Percentiles rank a stretch among this genome's conserved stretches.
phyloP scores from a whole-genome alignment of 768 basidiomycete species.

The Exsudoporus frostii region DNA sequence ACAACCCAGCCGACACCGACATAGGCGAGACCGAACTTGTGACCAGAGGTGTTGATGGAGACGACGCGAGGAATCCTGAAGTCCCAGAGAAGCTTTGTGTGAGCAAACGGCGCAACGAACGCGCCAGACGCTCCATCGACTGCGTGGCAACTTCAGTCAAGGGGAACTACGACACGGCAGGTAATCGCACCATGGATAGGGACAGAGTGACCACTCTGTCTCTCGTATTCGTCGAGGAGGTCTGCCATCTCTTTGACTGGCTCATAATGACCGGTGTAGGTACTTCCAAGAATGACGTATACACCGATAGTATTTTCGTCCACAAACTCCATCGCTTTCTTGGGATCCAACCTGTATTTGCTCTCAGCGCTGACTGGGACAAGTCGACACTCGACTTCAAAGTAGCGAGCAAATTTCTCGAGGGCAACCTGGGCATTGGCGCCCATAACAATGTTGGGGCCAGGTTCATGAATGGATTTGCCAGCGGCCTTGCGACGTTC shows the following conservation, averaged over 20 bases:
- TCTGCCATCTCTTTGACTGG: conserved; percentile 83
- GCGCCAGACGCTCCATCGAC: conserved; percentile 62
- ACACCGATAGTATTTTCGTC: conserved; percentile 75
- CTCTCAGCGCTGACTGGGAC: conserved; percentile 64
- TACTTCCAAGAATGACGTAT: conserved; percentile 59
- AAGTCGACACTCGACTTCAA: conserved; percentile 61
- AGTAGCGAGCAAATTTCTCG: conserved; percentile 68
- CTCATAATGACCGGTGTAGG: conserved; percentile 62
- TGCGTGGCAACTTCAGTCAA: conserved; percentile 8
- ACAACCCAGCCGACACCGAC: conserved; percentile 65
- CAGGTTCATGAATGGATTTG: conserved; percentile 63
- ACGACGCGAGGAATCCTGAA: conserved; percentile 59
- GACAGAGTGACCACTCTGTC: conserved; percentile 39
- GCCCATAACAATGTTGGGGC: conserved; percentile 63
- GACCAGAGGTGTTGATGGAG: conserved; percentile 57
- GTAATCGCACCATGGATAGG: conserved; percentile 38
- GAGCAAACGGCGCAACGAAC: conserved; percentile 61
- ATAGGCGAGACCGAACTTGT: conserved; percentile 58
- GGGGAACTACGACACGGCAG: conserved; percentile 23
- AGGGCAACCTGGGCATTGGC: conserved; percentile 70
- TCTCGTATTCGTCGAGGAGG: conserved; percentile 59
- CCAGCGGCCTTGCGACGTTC: conserved; percentile 61
- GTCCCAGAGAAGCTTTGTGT: conserved; percentile 55
- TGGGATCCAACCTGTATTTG: conserved; percentile 75
- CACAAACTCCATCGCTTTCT: conserved; percentile 58